Percentiles rank a stretch among this genome's conserved stretches.
Conservation (phyloP, 306 rosid genomes). For the Styphnolobium japonicum region DNA sequence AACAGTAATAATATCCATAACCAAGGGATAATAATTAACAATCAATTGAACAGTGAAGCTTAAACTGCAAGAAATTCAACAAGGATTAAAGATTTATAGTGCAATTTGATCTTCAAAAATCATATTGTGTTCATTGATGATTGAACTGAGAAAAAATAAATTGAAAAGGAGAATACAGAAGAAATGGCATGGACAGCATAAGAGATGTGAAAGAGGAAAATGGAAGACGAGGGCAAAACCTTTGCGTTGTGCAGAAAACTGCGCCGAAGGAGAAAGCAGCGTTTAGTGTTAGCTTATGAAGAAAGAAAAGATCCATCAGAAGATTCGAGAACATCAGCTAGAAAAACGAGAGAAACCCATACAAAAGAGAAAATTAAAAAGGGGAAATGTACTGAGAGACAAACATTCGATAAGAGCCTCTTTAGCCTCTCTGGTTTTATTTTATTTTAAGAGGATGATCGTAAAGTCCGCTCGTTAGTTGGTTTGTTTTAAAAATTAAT, state of each 20-base stretch:
- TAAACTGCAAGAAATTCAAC: not conserved
- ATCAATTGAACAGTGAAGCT: not conserved
- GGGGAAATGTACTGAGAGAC: too few relatives aligned
- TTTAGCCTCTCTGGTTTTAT: too few relatives aligned
- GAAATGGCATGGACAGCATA: not conserved
- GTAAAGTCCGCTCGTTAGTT: too few relatives aligned
- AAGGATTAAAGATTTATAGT: not conserved
- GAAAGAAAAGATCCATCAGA: not conserved
- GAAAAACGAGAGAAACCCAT: not conserved
- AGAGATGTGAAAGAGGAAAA: not conserved
- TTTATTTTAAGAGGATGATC: too few relatives aligned
- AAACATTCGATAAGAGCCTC: too few relatives aligned
- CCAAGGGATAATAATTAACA: not conserved
- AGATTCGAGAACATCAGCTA: not conserved
- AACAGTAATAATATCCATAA: not conserved
- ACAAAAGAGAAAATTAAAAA: too few relatives aligned
- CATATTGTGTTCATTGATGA: not conserved
- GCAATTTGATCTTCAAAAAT: not conserved
- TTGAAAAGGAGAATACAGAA: not conserved
- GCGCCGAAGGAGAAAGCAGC: not conserved
- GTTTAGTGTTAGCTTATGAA: not conserved
- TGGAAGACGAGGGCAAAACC: conserved; percentile 6
- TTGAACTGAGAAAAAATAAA: not conserved
- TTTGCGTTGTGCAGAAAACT: not conserved
- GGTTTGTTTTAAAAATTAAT: too few relatives aligned